phyloP scores from a whole-genome alignment of 1,284 basidiomycete species.

The Earliella scabrosa region DNA sequence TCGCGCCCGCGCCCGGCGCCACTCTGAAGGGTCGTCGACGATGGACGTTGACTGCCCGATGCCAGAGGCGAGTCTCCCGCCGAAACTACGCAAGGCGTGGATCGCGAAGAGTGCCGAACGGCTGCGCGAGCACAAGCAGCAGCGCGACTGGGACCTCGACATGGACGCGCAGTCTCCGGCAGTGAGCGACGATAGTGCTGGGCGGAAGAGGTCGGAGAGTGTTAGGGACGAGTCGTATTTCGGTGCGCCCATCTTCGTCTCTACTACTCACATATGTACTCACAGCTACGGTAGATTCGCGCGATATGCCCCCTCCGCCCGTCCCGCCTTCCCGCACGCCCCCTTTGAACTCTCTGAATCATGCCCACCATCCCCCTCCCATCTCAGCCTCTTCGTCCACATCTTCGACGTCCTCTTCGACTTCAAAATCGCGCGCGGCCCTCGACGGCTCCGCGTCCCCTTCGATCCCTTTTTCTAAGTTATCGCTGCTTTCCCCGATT shows the following conservation, averaged over 20 bases:
- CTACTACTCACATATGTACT: background rate
- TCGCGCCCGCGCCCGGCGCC: slow-evolving; percentile 3
- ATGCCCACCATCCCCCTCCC: slow-evolving; percentile 32
- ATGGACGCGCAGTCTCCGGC: background rate
- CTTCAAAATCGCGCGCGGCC: slow-evolving; percentile 11
- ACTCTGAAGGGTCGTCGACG: background rate
- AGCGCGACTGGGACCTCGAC: background rate
- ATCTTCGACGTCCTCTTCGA: slow-evolving; percentile 18
- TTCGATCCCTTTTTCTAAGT: slow-evolving; percentile 42
- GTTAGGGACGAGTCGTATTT: slow-evolving; percentile 19
- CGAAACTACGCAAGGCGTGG: slow-evolving; percentile 67
- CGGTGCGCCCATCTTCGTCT: slow-evolving; percentile 10
- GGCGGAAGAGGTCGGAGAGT: slow-evolving; percentile 8
- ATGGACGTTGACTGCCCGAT: slow-evolving; percentile 24
- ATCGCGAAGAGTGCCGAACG: slow-evolving; percentile 37
- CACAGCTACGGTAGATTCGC: slow-evolving; percentile 27
- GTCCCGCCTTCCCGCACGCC: slow-evolving; percentile 45
- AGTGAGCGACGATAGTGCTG: background rate
- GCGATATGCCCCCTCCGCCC: slow-evolving; percentile 52
- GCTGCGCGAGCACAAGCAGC: slow-evolving; percentile 23
- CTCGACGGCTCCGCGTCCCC: slow-evolving; percentile 34
- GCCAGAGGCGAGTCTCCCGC: slow-evolving; percentile 55
- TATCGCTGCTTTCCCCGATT: slow-evolving; percentile 40
- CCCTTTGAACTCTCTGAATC: slow-evolving; percentile 28
- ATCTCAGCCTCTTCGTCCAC: slow-evolving; percentile 36